Evolutionary conservation across 225 moss, liverwort and hornwort species (phyloP), one percentile per base, ranked within the genome.

Genomic region (Pseudoscleropodium purum): DNA sequence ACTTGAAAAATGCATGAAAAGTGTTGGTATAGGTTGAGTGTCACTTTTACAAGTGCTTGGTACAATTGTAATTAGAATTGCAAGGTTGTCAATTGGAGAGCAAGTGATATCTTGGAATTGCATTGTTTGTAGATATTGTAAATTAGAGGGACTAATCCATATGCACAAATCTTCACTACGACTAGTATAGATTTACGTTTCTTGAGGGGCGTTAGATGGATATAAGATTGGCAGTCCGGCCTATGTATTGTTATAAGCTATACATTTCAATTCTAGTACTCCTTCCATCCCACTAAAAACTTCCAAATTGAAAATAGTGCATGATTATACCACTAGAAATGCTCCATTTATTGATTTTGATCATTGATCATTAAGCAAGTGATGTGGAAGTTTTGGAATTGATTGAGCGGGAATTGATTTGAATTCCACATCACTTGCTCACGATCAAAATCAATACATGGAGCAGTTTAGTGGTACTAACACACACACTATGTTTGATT

Each of bases 221-320:
- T 30, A 45, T 30, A 11, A 30, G 14, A 74, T 11, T 29, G 45
- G 10, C 0, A 51, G 0, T 37, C 0, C 36, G 2, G 3, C 6
- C 36, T 8, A 20, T 23, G 17, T 21, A 51, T 21, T 8, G 34
- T 21, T 16, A 20, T 20, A 19, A 34, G 51, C 13, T 51, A 20
- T 0, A 11, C 7, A 75, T 5, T 6, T 74, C 74, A 47, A 49
- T 49, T 49, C 31, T 4, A 49, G 1, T 24, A 11, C 0, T 68
- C 37, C 12, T 4, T 68, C 12, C 0, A 2, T 68, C 6, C 4
- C 21, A 11, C 12, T 12, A 20, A 3, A 68, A 68, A 68, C 3
- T 37, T 68, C 6, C 2, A 5, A 37, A 68, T 20, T 68, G 11
- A 20, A 37, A 37, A 11, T 37, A 68, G 21, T 68, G 37, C 68